These are phyloP conservation scores for Penicillium coprophilum DNA, from an alignment of 495 filamentous ascomycete genomes.

Conservation along the genomic window DNA sequence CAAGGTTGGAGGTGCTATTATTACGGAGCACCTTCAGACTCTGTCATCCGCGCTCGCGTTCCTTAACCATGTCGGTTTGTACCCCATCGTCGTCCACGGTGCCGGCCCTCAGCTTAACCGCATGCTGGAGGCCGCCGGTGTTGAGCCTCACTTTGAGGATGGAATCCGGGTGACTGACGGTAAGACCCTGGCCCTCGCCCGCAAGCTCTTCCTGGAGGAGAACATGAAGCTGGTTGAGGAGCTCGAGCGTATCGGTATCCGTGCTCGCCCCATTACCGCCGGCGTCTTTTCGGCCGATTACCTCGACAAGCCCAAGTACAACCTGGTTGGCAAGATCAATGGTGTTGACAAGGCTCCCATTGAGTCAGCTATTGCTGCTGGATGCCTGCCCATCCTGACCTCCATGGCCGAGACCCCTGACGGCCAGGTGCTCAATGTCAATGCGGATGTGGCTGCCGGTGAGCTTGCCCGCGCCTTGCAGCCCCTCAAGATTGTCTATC, in stretches of 20 bases:
- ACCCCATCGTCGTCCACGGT: slow-evolving; percentile 94
- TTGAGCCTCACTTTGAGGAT: slow-evolving; percentile 95
- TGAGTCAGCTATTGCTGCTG: slow-evolving; percentile 86
- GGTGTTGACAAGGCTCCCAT: slow-evolving; percentile 89
- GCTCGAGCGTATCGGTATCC: slow-evolving; percentile 86
- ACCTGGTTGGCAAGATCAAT: slow-evolving; percentile 93
- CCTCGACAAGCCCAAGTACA: slow-evolving; percentile 90
- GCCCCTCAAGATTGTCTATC: slow-evolving; percentile 96
- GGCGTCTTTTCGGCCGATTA: slow-evolving; percentile 96
- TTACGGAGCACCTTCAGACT: slow-evolving; percentile 90
- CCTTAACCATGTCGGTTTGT: slow-evolving; percentile 93
- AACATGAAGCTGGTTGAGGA: slow-evolving; percentile 94
- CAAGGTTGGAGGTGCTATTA: slow-evolving; percentile 96
- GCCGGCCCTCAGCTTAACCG: slow-evolving; percentile 96
- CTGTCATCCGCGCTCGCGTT: slow-evolving; percentile 86
- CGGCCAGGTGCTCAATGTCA: slow-evolving; percentile 95
- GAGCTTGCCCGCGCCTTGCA: slow-evolving; percentile 87
- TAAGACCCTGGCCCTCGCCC: slow-evolving; percentile 87
- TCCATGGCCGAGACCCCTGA: slow-evolving; percentile 95
- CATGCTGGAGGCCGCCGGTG: slow-evolving; percentile 84
- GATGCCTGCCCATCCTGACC: slow-evolving; percentile 90
- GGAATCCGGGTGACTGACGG: slow-evolving; percentile 95
- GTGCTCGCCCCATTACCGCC: slow-evolving; percentile 86
- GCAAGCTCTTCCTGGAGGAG: slow-evolving; percentile 91
- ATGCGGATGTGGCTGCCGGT: slow-evolving; percentile 94